Conservation (phyloP, 2,329 filamentous ascomycete genomes). For the Sarocladium oryzae region DNA sequence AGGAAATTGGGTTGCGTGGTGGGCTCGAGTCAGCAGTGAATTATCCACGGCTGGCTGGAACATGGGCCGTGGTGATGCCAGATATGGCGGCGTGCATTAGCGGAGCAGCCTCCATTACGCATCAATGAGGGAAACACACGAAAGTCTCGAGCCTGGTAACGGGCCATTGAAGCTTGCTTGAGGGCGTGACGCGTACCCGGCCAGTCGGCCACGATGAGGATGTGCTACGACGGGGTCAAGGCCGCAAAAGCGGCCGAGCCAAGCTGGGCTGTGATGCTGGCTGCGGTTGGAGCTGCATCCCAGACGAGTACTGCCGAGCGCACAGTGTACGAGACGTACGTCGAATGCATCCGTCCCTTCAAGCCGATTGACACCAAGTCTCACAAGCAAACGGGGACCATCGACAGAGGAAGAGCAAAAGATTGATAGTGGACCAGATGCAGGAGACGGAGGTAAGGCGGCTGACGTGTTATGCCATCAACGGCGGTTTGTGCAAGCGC, state of each 20-base stretch:
- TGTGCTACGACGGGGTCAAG: neutral
- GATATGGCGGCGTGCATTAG: neutral
- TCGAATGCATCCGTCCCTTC: no score
- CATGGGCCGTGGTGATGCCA: neutral
- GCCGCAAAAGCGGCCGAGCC: neutral
- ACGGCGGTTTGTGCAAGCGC: constrained; percentile 3
- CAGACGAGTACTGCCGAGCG: no score
- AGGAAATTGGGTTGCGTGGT: neutral
- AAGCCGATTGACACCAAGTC: no score
- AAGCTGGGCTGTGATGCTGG: neutral
- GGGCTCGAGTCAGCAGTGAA: neutral
- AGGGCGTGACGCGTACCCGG: neutral
- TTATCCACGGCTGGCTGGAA: neutral
- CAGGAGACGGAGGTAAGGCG: neutral
- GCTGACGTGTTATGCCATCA: neutral
- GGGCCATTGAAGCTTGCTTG: neutral
- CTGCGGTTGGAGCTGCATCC: no score
- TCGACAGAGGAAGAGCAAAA: no score
- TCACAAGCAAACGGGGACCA: no score
- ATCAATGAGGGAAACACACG: neutral
- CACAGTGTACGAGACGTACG: no score
- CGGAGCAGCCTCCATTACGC: neutral
- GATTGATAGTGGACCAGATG: no score
- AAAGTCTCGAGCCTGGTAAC: neutral
- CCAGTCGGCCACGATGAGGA: neutral